Conservation (phyloP, 768 basidiomycete genomes). For the Tricholoma matsutake region DNA sequence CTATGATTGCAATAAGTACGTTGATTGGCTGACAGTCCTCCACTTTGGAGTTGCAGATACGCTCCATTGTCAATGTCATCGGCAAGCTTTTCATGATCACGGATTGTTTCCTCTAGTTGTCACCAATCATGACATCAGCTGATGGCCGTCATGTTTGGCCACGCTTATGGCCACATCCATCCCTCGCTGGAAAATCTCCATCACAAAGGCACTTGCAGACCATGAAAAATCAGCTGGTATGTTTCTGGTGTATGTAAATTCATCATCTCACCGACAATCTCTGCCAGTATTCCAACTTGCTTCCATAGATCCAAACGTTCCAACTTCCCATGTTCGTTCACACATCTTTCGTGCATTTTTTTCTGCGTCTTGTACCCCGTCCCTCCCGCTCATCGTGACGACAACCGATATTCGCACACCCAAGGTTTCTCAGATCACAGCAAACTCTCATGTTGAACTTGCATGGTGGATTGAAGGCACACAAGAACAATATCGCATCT, state of each 20-base stretch:
- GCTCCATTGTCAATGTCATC: no score
- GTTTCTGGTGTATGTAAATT: not conserved
- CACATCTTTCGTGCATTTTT: conserved; percentile 61
- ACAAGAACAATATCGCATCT: conserved; percentile 71
- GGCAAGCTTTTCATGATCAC: no score
- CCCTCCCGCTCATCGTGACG: conserved; percentile 58
- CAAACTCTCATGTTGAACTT: conserved; percentile 51
- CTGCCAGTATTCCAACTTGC: conserved; percentile 58
- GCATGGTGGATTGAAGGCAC: conserved; percentile 73
- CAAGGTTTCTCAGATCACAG: conserved; percentile 58
- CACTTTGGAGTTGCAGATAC: no score
- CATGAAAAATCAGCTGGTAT: conserved; percentile 38
- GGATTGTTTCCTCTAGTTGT: no score
- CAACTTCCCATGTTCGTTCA: conserved; percentile 60
- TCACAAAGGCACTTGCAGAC: conserved; percentile 40
- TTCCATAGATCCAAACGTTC: conserved; percentile 41
- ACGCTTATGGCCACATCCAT: conserved; percentile 15
- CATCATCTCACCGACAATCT: not conserved
- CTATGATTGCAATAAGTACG: no score
- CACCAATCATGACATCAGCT: not conserved
- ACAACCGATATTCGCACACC: conserved; percentile 73
- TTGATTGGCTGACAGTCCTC: no score
- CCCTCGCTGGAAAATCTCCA: conserved; percentile 47
- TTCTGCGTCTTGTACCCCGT: conserved; percentile 35
- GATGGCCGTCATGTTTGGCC: no score